Percentiles rank a stretch among this genome's conserved stretches.
phyloP scores from a whole-genome alignment of 805 yeast species.

The Nakazawaea ernobii region DNA sequence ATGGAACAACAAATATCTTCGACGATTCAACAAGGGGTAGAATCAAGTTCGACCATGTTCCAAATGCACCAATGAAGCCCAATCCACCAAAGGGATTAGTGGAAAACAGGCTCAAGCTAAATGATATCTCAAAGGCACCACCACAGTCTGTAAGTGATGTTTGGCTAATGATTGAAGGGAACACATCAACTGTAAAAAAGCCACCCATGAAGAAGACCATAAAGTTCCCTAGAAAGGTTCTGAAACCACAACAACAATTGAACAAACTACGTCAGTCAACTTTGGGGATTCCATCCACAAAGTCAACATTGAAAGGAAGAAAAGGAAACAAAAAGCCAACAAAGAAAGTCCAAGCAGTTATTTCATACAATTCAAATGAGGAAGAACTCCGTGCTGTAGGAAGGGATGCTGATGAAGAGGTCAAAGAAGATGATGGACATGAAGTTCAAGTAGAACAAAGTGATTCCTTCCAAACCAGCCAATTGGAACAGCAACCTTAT shows the following conservation, averaged over 20 bases:
- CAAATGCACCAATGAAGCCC: not conserved
- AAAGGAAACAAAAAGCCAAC: not conserved
- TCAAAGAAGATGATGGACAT: too few species aligned
- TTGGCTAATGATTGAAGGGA: conserved; percentile 1
- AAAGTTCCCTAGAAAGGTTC: not conserved
- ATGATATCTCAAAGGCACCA: not conserved
- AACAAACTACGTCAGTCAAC: not conserved
- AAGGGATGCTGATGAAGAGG: too few species aligned
- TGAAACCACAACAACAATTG: not conserved
- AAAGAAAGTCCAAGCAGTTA: not conserved
- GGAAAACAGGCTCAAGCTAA: not conserved
- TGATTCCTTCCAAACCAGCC: not conserved
- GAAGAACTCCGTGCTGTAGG: too few species aligned
- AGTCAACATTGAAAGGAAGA: conserved; percentile 4
- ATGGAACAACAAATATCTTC: not conserved
- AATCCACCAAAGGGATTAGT: not conserved
- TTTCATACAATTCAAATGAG: not conserved
- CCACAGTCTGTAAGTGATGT: not conserved
- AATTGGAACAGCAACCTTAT: not conserved
- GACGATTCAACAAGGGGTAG: not conserved
- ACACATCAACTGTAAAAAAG: not conserved
- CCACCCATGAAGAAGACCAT: not conserved
- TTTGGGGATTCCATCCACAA: conserved; percentile 3
- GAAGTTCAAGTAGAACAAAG: not conserved
- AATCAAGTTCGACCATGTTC: too few species aligned